Evolutionary conservation across 1,139 yeast species (phyloP), one percentile per base, ranked within the genome.

Genomic region (Tardiomyces digboiensis): DNA sequence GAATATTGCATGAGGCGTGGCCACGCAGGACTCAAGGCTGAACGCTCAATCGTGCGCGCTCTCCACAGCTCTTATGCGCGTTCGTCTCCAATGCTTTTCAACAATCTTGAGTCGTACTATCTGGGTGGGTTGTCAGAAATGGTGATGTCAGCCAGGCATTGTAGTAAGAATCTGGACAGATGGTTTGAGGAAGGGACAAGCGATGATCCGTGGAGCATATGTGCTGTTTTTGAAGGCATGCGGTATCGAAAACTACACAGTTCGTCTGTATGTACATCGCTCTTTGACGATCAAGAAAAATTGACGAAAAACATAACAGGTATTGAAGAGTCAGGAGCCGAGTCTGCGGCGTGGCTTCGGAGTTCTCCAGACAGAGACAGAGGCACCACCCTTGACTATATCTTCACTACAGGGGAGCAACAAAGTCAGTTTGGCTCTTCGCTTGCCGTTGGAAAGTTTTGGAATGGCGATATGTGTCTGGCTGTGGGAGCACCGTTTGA

Each of bases 91-190:
- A 51, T 72, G 10, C 52, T 74, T 36, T 62, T 61, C 37, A 66
- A 67, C 18, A 49, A 66, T 2, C 44, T 76, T 12, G 76, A 74
- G 41, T 62, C 60, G 21, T 77, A 77, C 48, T 73, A 61, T 46
- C 62, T 71, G 39, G 82, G 82, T 1, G 82, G 82, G 0, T 44
- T 74, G 6, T 62, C 66, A 19, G 80, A 75, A 41, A 68, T 76
- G 45, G 58, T 66, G 2, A 52, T 57, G 39, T 63, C 76, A 1
- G 60, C 68, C 2, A 49, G 60, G 7, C 55, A 51, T 19, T 76
- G 82, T 47, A 19, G 67, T 8, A 49, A 55, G 2, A 57, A 57
- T 5, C 52, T 76, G 26, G 50, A 64, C 14, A 21, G 40, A 0
- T 76, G 80, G 80, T 65, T 76, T 47, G 54, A 51, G 1, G 46